Base-by-base conservation (phyloP, 805 yeast species). In the Suhomyces sp. region DNA sequence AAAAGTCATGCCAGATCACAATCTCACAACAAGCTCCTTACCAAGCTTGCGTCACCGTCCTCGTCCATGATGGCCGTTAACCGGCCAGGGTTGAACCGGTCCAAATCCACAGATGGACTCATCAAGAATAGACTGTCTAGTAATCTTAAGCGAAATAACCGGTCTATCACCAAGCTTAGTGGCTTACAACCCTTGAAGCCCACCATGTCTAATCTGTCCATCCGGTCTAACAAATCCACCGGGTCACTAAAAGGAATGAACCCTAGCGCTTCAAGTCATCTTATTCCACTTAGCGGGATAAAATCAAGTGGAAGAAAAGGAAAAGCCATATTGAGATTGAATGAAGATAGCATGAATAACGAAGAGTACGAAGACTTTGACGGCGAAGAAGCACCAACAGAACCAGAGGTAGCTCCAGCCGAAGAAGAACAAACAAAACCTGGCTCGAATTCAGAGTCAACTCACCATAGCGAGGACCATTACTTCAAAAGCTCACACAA, bases 71-170 rank as follows among this genome's bases (percentile, higher is more conserved):
- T 39, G 13, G 44, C 46, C 6, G 27, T 35, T 3, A 21, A 60
- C 4, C 46, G 75, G 35, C 78, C 78, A 5, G 51, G 60, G 24
- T 60, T 75, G 45, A 66, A 63, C 55, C 57, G 78, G 49, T 72
- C 77, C 19, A 74, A 72, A 48, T 73, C 78, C 8, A 66, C 77
- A 2, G 79, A 75, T 50, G 77, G 73, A 1, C 62, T 74, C 17
- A 50, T 64, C 8, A 61, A 68, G 43, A 53, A 66, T 17, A 43
- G 62, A 20, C 56, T 49, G 53, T 51, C 56, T n/a, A 56, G 61
- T 2, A 59, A 59, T 3, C 52, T 69, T 29, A 71, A 65, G 43
- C 55, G 76, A 40, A 72, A 65, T 53, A 70, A 67, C 56, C 58
- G 75, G 25, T 72, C 77, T 2, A 64, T 62, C 40, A 72, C 76